These are phyloP conservation scores for Asclepias syriaca DNA, from an alignment of 257 asterid genomes.

Conservation along the genomic window DNA sequence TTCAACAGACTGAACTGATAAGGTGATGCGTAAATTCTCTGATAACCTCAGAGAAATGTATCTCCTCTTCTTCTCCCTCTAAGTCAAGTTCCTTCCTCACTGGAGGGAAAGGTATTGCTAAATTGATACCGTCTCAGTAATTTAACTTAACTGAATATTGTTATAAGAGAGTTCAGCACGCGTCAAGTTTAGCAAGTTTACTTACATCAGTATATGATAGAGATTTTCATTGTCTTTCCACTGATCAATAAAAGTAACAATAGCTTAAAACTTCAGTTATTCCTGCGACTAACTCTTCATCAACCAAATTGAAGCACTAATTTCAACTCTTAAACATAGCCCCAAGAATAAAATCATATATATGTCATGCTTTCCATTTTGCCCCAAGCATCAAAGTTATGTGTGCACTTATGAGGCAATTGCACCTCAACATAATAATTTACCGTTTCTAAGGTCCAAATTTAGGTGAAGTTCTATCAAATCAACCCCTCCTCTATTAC, in stretches of 20 bases:
- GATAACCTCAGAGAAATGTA: neutral
- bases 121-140: neutral
- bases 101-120: too few species aligned
- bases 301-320: neutral
- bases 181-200: neutral
- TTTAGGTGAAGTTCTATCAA: neutral
- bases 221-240: neutral
- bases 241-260: neutral
- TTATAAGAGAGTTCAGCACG: neutral
- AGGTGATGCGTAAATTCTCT: neutral
- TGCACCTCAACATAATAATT: neutral
- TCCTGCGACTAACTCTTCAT: neutral
- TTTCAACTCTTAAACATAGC: neutral
- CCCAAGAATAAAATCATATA: neutral
- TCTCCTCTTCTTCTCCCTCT: too few species aligned
- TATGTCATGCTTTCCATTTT: neutral
- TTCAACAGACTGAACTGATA: slow-evolving; percentile 6
- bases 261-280: neutral
- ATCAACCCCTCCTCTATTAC: too few species aligned
- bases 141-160: neutral
- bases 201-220: neutral
- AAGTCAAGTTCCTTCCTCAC: too few species aligned
- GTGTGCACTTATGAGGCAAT: neutral
- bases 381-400: neutral
- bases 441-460: neutral